Conservation (phyloP, 139 green algal genomes). For the Chlorella sp. region DNA sequence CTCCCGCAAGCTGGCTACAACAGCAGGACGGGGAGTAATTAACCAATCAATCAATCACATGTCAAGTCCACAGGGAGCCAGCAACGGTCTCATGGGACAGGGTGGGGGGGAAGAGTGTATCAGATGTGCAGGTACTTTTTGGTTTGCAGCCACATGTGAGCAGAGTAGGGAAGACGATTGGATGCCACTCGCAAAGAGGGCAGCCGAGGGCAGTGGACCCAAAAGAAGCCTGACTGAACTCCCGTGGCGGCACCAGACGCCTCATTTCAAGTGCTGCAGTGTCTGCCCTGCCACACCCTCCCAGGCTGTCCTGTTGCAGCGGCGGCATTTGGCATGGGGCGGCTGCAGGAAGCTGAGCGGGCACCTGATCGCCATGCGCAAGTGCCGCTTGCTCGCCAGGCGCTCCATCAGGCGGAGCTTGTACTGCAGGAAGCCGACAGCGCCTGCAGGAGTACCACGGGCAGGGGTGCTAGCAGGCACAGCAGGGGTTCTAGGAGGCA, state of each 20-base stretch:
- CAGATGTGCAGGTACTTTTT: too few species aligned
- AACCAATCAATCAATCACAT: too few species aligned
- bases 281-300: background rate
- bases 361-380: background rate
- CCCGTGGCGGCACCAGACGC: background rate
- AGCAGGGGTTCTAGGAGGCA: background rate
- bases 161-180: background rate
- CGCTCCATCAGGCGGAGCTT: background rate
- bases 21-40: background rate
- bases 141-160: background rate
- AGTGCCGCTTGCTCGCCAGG: background rate
- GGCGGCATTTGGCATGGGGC: background rate
- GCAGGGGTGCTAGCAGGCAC: background rate
- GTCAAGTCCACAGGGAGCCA: too few species aligned
- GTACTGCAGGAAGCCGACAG: background rate
- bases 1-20: background rate
- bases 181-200: background rate
- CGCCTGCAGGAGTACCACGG: background rate
- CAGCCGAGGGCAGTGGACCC: too few species aligned
- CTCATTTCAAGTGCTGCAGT: background rate
- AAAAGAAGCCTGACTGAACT: background rate
- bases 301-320: background rate
- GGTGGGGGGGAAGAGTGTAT: too few species aligned
- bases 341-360: background rate
- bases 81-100: too few species aligned